Evolutionary conservation across 805 yeast genomes (phyloP), one percentile per base, ranked within the genome.

Genomic region (Kregervanrija pseudodelftensis): DNA sequence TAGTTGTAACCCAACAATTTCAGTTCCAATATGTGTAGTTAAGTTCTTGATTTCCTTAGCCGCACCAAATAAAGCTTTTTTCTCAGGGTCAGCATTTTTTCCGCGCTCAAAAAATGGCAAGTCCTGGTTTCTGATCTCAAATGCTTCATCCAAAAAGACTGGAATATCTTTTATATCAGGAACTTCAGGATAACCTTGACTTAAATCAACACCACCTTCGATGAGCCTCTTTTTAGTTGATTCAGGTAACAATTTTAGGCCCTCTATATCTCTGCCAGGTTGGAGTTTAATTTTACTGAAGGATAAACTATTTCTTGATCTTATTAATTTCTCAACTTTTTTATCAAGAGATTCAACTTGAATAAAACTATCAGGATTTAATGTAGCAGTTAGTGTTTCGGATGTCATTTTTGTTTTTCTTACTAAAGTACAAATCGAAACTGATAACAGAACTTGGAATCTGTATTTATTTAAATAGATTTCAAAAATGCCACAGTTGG

Each of bases 21-120:
- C 78, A 12, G 78, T 74, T 41, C 79, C 79, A 51, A 73, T 57
- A 50, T 70, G 67, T 69, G 65, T 68, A 40, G 76, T 68, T 45
- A 72, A 57, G 45, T 72, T 46, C 34, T 46, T 64, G 13, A 72
- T 72, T 44, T 66, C 65, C 51, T 57, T 64, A 33, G 61, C 68
- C 50, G 69, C 69, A 11, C 66, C 58, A 43, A 66, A 61, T n/a
- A 66, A 50, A 2, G 70, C 69, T 49, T 63, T 65, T 60, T 67
- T 67, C 43, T 63, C 66, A 10, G 63, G 66, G 47, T 67, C 72
- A 11, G 72, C 71, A 42, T 42, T 49, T 43, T 57, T 56, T 33
- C 60, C 69, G 41, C 68, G 53, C 48, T 64, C 69, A 40, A 55
- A 48, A 49, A 64, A 70, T 22, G 61, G 63, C 37, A 52, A 55